Conservation (phyloP, 139 green algal species). For the Bryopsis sp. region DNA sequence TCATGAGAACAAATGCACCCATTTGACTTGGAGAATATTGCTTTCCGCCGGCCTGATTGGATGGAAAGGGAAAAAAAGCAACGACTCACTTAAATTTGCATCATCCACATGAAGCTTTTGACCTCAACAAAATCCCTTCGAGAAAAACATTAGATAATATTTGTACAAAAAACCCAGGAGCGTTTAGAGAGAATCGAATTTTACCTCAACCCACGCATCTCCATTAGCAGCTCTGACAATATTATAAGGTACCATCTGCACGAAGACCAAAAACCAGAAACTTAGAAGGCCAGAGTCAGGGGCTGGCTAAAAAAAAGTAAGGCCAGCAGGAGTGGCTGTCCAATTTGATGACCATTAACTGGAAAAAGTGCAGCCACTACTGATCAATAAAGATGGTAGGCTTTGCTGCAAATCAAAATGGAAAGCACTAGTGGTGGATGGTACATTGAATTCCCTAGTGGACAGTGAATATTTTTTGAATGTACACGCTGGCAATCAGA, state of each 20-base stretch:
- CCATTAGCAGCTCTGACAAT: conserved; percentile 81
- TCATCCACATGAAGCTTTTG: not conserved
- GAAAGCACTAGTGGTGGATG: too few species aligned
- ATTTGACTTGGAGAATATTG: conserved; percentile 91
- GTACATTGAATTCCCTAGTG: too few species aligned
- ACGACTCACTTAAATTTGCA: too few species aligned
- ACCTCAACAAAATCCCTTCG: too few species aligned
- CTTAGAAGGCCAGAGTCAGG: too few species aligned
- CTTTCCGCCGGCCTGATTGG: conserved; percentile 65
- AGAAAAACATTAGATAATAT: not conserved
- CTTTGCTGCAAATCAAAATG: too few species aligned
- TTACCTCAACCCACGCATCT: conserved; percentile 95
- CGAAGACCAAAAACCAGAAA: too few species aligned
- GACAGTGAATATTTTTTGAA: too few species aligned
- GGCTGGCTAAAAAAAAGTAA: too few species aligned
- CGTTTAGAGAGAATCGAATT: not conserved
- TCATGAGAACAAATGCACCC: conserved; percentile 82
- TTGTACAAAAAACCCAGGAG: not conserved
- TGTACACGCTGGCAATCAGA: too few species aligned
- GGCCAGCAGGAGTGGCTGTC: too few species aligned
- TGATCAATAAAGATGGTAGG: not conserved
- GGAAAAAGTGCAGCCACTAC: conserved; percentile 5
- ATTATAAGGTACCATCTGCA: conserved; percentile 95
- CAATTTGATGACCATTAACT: not conserved
- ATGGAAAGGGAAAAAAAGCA: too few species aligned